Conservation (phyloP, 345 rosid species). For the Eucalyptus coolabah region DNA sequence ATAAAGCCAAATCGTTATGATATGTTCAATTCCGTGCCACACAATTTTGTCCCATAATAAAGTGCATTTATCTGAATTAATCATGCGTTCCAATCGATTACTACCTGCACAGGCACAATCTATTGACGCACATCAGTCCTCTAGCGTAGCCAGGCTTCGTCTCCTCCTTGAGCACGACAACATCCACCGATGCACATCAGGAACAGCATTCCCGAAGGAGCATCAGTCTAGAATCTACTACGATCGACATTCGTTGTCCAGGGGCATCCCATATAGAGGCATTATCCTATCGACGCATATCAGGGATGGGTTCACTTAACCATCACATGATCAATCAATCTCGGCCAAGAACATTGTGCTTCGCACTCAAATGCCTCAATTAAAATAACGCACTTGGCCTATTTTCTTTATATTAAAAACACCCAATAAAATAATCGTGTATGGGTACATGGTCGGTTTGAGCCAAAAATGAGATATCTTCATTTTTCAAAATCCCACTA, state of each 20-base stretch:
- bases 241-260: rapidly evolving
- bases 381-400: rapidly evolving
- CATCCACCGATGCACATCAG: rapidly evolving
- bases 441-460: rapidly evolving
- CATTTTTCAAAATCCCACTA: too few species aligned
- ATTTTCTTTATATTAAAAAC: too few species aligned
- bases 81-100: rapidly evolving
- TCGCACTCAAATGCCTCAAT: too few species aligned
- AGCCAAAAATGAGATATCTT: too few species aligned
- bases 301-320: too few species aligned
- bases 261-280: rapidly evolving
- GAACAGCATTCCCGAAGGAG: rapidly evolving
- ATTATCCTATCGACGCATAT: rapidly evolving
- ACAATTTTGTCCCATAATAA: too few species aligned
- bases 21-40: rapidly evolving
- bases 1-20: too few species aligned
- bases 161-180: rapidly evolving
- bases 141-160: rapidly evolving
- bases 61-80: rapidly evolving
- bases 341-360: rapidly evolving
- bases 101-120: rapidly evolving
- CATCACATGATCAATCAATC: too few species aligned
- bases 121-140: rapidly evolving
- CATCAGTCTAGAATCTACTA: rapidly evolving
- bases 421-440: rapidly evolving